Evolutionary conservation across 768 basidiomycete genomes (phyloP).

Genomic region (Mycena floridula): DNA sequence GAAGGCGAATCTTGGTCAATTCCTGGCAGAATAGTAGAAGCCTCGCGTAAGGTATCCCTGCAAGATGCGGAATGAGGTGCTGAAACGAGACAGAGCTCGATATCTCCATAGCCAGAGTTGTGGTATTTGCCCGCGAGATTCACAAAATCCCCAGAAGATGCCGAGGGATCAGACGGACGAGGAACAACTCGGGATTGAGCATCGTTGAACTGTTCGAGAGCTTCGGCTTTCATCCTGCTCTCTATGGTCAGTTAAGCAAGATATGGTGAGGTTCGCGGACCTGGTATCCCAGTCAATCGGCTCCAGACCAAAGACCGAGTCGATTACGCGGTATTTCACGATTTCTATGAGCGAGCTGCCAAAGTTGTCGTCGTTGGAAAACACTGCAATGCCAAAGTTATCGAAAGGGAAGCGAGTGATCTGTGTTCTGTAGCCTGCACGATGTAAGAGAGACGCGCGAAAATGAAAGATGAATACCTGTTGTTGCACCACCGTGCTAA

Average conservation of each 20-base stretch:
- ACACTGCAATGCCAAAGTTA: slow-evolving; percentile 17
- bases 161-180: slow-evolving; percentile 6
- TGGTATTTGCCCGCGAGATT: slow-evolving; percentile 16
- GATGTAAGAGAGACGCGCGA: not conserved
- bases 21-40: slow-evolving; percentile 14
- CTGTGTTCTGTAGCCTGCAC: slow-evolving; percentile 12
- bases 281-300: slow-evolving; percentile 20
- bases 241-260: not conserved
- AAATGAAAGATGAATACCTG: slow-evolving; percentile 3
- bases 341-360: slow-evolving; percentile 12
- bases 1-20: slow-evolving; percentile 11
- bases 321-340: slow-evolving; percentile 19
- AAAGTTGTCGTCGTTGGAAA: slow-evolving; percentile 20
- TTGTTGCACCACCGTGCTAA: slow-evolving; percentile 12
- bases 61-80: slow-evolving; percentile 3
- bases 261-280: slow-evolving; percentile 4
- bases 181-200: not conserved
- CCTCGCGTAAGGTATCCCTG: slow-evolving; percentile 2
- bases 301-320: slow-evolving; percentile 14
- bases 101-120: slow-evolving; percentile 16
- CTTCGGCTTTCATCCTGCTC: not conserved
- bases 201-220: slow-evolving; percentile 1
- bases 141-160: slow-evolving; percentile 8
- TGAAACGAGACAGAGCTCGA: slow-evolving; percentile 18
- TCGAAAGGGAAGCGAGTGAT: slow-evolving; percentile 14